phyloP scores from a whole-genome alignment of 2,329 filamentous ascomycete genomes.

The Aquanectria penicillioides region DNA sequence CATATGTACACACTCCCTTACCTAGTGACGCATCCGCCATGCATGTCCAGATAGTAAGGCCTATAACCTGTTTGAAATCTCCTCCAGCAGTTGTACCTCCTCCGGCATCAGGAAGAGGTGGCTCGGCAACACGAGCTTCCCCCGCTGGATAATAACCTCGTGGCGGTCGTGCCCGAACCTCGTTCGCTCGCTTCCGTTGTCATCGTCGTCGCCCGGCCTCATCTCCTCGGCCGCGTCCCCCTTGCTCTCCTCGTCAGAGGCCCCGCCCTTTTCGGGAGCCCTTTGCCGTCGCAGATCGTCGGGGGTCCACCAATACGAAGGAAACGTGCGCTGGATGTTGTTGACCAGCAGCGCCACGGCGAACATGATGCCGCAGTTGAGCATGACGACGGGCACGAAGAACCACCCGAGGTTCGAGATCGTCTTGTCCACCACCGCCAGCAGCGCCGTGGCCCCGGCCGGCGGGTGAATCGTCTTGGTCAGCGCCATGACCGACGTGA shows the following conservation, averaged over 20 bases:
- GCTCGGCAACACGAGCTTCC: slow-evolving; percentile 47
- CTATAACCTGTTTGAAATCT: slow-evolving; percentile 47
- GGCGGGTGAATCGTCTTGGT: slow-evolving; percentile 80
- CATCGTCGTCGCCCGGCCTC: not conserved
- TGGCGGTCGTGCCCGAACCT: slow-evolving; percentile 26
- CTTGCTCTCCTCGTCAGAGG: slow-evolving; percentile 27
- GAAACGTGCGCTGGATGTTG: slow-evolving; percentile 74
- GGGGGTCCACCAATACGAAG: slow-evolving; percentile 76
- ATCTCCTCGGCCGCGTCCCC: slow-evolving; percentile 22
- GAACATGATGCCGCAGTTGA: slow-evolving; percentile 71
- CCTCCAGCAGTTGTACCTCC: slow-evolving; percentile 49
- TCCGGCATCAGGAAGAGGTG: slow-evolving; percentile 51
- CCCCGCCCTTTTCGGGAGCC: not conserved
- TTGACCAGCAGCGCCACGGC: slow-evolving; percentile 71
- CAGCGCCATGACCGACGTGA: slow-evolving; percentile 72
- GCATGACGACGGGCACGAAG: slow-evolving; percentile 69
- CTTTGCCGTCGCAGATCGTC: slow-evolving; percentile 37
- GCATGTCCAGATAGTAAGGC: no score
- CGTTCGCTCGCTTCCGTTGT: slow-evolving; percentile 27
- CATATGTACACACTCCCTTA: no score
- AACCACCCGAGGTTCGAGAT: slow-evolving; percentile 73
- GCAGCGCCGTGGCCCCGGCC: slow-evolving; percentile 76
- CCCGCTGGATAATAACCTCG: slow-evolving; percentile 49
- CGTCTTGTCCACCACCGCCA: slow-evolving; percentile 69
- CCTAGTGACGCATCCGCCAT: no score